A percentile compares a stretch with the other conserved stretches of the same genome.
These are phyloP conservation scores for Aphanomyces astaci DNA, from an alignment of 352 stramenopile genomes.

Conservation along the genomic window DNA sequence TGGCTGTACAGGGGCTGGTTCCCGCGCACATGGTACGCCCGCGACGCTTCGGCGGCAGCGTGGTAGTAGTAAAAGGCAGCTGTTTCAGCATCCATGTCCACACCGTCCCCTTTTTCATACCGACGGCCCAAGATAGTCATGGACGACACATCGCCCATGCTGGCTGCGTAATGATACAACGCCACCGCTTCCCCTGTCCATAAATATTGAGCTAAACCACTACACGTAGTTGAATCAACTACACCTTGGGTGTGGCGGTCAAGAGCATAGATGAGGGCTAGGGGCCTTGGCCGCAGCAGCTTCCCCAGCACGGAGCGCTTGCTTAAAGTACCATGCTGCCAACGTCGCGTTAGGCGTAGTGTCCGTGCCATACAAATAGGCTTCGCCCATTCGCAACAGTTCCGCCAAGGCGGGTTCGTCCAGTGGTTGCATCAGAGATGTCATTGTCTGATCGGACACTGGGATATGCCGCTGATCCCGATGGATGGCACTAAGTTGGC, in stretches of 20 bases:
- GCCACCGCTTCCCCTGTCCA: neutral
- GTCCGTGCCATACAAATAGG: slow-evolving; percentile 35
- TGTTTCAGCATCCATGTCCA: slow-evolving; percentile 29
- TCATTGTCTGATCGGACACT: no score
- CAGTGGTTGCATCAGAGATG: slow-evolving; percentile 32
- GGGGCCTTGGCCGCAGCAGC: slow-evolving; percentile 28
- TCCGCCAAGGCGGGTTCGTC: slow-evolving; percentile 34
- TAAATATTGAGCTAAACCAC: no score
- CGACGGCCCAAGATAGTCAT: slow-evolving; percentile 36
- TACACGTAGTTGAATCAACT: neutral
- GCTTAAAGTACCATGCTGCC: neutral
- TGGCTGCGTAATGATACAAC: slow-evolving; percentile 20
- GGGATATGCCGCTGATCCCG: neutral
- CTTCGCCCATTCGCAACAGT: slow-evolving; percentile 29
- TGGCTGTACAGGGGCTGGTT: slow-evolving; percentile 49
- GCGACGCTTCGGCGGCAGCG: slow-evolving; percentile 37
- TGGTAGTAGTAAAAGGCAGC: slow-evolving; percentile 55
- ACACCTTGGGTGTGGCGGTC: neutral
- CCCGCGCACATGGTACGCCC: slow-evolving; percentile 53
- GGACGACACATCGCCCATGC: slow-evolving; percentile 12
- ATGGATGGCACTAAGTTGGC: slow-evolving; percentile 8
- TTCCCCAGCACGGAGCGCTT: neutral
- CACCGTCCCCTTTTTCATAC: slow-evolving; percentile 29
- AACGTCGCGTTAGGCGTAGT: slow-evolving; percentile 22
- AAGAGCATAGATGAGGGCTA: slow-evolving; percentile 31